Evolutionary conservation across 1,139 yeast genomes (phyloP).

Genomic region (Hyphopichia wangnamkhiaoensis): DNA sequence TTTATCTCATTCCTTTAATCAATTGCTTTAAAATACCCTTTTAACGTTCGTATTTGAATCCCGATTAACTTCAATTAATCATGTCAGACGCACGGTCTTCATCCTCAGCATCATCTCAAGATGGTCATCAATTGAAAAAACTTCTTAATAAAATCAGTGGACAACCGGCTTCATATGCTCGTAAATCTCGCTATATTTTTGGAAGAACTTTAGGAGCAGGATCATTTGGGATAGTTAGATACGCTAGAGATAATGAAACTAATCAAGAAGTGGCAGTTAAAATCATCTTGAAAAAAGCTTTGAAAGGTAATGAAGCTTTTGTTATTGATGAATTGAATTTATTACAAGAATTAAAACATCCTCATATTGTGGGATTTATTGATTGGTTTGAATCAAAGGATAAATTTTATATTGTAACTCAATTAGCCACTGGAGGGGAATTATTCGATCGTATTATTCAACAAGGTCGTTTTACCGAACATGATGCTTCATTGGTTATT

Average conservation of each 20-base stretch:
- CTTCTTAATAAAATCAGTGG: constrained; percentile 59
- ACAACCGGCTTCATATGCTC: constrained; percentile 69
- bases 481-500: constrained; percentile 73
- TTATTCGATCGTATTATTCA: constrained; percentile 79
- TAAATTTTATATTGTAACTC: constrained; percentile 73
- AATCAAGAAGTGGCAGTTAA: constrained; percentile 83
- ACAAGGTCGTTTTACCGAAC: constrained; percentile 79
- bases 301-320: constrained; percentile 72
- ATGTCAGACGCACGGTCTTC: background rate
- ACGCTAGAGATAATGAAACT: constrained; percentile 61
- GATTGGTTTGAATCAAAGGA: constrained; percentile 90
- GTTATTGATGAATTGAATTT: constrained; percentile 75
- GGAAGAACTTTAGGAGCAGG: constrained; percentile 90
- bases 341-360: constrained; percentile 66
- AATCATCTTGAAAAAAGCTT: constrained; percentile 77
- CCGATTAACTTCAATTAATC: no score
- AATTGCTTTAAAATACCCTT: no score
- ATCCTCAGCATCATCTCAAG: no score
- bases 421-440: constrained; percentile 90
- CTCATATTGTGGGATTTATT: constrained; percentile 77
- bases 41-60: no score
- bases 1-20: no score
- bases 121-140: constrained; percentile 28
- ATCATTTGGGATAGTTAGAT: constrained; percentile 84
- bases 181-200: constrained; percentile 66